Base-by-base conservation (phyloP, 805 yeast genomes). In the Brettanomyces bruxellensis region DNA sequence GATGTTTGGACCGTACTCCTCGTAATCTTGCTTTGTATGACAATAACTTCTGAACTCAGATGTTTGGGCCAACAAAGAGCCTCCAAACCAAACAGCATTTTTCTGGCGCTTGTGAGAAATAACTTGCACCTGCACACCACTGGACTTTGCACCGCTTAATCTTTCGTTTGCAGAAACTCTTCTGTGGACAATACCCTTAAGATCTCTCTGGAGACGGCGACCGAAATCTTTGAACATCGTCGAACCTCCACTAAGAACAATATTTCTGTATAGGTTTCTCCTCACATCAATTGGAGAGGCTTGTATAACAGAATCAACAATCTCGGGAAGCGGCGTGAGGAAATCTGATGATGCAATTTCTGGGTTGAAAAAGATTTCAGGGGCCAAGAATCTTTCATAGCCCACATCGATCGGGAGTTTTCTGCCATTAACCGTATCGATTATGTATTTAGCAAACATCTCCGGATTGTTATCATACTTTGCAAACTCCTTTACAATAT, bases 81-180 rank as follows among this genome's bases (percentile, higher is more conserved):
- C 99, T 57, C 99, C 99, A 64, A 91, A 93, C 99, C 99, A 93
- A 49, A 93, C 99, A 3, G 99, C 99, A 61, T 93, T 88, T 65
- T 96, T 79, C 72, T 93, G 99, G 69, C 93, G 86, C 72, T 91
- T 89, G 71, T 93, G 99, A 28, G 95, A 81, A 54, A 93, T 90
- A 51, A 93, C 99, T 69, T 87, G 95, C 47, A 93, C 99, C 47
- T 89, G 95, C 44, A 93, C 95, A 64, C 99, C 99, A 30, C 95
- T 84, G 25, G 95, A 82, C 62, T 80, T 85, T 38, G 79, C 75
- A 47, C 83, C 83, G 57, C 89, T 79, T 49, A 82, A 70, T 57
- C 72, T 71, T 68, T 93, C 99, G 62, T 90, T 83, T 49, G 75
- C 73, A 45, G 81, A 79, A 50, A 93, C 88, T 68, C 99, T 82